Conservation (phyloP, 2,329 filamentous ascomycete species). For the Escovopsis weberi region DNA sequence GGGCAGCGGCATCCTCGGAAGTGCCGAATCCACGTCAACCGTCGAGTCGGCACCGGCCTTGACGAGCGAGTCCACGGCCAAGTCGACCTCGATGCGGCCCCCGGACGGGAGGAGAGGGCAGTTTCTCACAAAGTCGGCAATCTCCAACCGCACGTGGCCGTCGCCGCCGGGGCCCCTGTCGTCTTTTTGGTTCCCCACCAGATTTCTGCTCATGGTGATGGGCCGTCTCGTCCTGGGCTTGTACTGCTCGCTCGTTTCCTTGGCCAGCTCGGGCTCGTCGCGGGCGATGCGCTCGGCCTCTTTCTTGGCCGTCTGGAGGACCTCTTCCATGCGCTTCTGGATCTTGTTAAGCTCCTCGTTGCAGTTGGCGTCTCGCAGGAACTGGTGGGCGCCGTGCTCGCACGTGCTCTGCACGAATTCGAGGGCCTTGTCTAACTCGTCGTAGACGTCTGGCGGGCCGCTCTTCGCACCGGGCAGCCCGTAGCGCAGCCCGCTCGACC, state of each 20-base stretch:
- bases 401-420: conserved; percentile 70
- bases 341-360: conserved; percentile 60
- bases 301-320: conserved; percentile 44
- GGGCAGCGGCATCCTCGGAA: no score
- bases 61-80: no score
- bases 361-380: conserved; percentile 78
- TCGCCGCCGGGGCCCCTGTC: conserved; percentile 8
- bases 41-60: no score
- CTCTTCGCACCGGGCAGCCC: conserved; percentile 11
- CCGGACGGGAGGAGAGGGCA: conserved; percentile 6
- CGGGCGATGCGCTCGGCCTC: conserved; percentile 42
- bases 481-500: conserved; percentile 13
- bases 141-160: conserved; percentile 12
- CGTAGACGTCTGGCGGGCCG: conserved; percentile 39
- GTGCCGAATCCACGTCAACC: no score
- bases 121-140: conserved; percentile 8
- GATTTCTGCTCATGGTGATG: conserved; percentile 37
- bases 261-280: conserved; percentile 33
- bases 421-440: conserved; percentile 61
- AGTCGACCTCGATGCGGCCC: conserved; percentile 20
- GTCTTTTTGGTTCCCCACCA: conserved; percentile 16
- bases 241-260: conserved; percentile 22
- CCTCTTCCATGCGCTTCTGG: conserved; percentile 46
- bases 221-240: conserved; percentile 36
- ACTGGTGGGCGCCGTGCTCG: conserved; percentile 78